Base-by-base conservation (phyloP, 305 asterid species). In the Fraxinus angustifolia region DNA sequence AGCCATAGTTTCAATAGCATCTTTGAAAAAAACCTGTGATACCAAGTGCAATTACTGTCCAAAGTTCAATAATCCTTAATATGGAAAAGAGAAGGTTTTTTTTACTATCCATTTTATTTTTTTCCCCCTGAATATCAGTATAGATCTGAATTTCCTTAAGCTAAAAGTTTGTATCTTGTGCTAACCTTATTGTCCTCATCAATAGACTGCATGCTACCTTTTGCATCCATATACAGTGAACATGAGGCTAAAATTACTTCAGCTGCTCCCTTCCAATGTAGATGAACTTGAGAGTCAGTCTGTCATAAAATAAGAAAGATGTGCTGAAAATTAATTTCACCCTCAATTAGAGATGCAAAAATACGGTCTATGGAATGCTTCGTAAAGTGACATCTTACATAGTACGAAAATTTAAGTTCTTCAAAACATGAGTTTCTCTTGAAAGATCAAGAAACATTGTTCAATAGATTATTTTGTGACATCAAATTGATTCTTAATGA, bases 211-310 rank as follows among this genome's bases (percentile, higher is more conserved):
- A 86, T 78, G 73, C 87, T 86, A 72, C 98, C 97, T 85, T 88
- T 89, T 70, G 76, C 73, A 76, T 92, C 94, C 34, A 87, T 87
- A 84, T 89, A 95, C 76, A 82, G 80, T 33, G 92, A 82, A 78
- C 99, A 95, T 45, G 92, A 82, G 76, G 88, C 93, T 81, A 95
- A 83, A 78, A 95, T 89, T 79, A 95, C 92, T 88, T 95, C 99
- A 56, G 99, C 99, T 82, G 99, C 99, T 87, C 99, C 99, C 87
- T 95, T 95, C 99, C 99, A 95, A 86, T 95, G 99, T 77, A 92
- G 80, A 82, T 90, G 97, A 83, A 95, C 95, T 85, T 88, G 83
- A 58, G 98, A 91, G 82, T 90, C 89, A 79, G 85, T 89, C 99
- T 95, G 94, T 58, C 79, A 86, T 75, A 71, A 60, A 85, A 87